Evolutionary conservation across 257 asterid species (phyloP).

Genomic region (Solanum dulcamara): DNA sequence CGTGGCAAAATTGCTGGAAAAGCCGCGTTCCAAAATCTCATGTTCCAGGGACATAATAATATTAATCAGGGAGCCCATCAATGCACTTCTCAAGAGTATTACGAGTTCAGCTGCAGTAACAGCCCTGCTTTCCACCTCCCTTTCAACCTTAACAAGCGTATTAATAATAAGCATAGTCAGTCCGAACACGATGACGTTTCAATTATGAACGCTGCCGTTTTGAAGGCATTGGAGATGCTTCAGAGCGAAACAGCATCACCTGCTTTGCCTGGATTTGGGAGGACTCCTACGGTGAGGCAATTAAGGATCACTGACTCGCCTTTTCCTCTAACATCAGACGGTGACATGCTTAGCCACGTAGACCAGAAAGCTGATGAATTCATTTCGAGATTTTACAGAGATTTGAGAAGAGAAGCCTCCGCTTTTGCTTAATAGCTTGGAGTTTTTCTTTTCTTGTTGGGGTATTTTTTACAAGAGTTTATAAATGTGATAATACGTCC

Average conservation of each 20-base stretch:
- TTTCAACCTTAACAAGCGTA: conserved; percentile 21
- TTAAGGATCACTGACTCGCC: conserved; percentile 27
- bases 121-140: conserved; percentile 46
- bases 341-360: not conserved
- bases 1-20: conserved; percentile 44
- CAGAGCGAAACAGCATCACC: conserved; percentile 29
- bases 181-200: conserved; percentile 4
- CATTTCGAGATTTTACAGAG: conserved; percentile 12
- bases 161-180: not conserved
- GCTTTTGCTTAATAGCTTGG: not conserved
- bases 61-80: not conserved
- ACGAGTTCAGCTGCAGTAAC: conserved; percentile 80
- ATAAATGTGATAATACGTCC: not conserved
- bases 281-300: conserved; percentile 28
- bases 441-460: too few relatives aligned
- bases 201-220: conserved; percentile 10
- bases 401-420: conserved; percentile 1
- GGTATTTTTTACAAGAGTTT: too few relatives aligned
- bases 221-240: conserved; percentile 34
- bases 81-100: conserved; percentile 26
- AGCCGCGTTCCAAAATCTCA: conserved; percentile 7
- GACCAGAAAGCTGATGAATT: conserved; percentile 23
- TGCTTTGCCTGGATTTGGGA: conserved; percentile 24
- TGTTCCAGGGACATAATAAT: not conserved
- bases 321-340: conserved; percentile 2